Percentiles rank a stretch among this genome's conserved stretches.
Conservation (phyloP, 2,329 filamentous ascomycete species). For the Lojkania enalia region DNA sequence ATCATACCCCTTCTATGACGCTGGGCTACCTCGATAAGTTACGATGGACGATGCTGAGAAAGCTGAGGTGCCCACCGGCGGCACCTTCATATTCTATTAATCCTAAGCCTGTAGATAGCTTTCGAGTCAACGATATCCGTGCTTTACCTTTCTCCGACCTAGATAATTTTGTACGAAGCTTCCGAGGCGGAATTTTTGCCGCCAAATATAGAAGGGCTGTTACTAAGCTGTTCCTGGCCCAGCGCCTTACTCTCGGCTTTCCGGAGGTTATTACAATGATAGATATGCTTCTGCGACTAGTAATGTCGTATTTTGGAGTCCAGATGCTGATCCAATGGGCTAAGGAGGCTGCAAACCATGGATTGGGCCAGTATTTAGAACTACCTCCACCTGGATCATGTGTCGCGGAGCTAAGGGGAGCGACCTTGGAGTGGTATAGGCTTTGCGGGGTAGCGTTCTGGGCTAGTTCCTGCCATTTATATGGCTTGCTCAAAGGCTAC, state of each 20-base stretch:
- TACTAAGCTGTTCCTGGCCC: conserved; percentile 48
- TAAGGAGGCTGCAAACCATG: not conserved
- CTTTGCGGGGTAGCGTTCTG: conserved; percentile 5
- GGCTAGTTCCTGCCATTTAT: conserved; percentile 27
- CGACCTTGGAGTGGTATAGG: conserved; percentile 13
- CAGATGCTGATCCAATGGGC: conserved; percentile 22
- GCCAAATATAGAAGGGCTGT: conserved; percentile 43
- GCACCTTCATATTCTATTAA: conserved; percentile 41
- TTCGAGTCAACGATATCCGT: conserved; percentile 43
- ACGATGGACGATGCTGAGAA: conserved; percentile 44
- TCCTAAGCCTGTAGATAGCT: conserved; percentile 12
- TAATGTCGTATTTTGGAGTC: conserved; percentile 48
- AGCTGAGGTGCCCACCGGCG: conserved; percentile 47
- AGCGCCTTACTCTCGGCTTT: conserved; percentile 45
- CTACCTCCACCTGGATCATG: not conserved
- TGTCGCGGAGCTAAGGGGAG: conserved; percentile 1
- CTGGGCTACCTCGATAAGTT: conserved; percentile 25
- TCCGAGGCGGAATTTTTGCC: conserved; percentile 15
- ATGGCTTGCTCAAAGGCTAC: conserved; percentile 35
- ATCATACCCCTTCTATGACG: not conserved
- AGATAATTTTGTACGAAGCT: conserved; percentile 42
- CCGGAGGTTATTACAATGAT: conserved; percentile 62
- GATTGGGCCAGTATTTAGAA: not conserved
- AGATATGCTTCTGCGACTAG: conserved; percentile 71
- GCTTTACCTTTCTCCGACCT: conserved; percentile 44